Percentiles rank a stretch among this genome's conserved stretches.
Evolutionary conservation across 2,329 filamentous ascomycete species (phyloP).

Genomic region (Immersiporthe knoxdaviesiana): DNA sequence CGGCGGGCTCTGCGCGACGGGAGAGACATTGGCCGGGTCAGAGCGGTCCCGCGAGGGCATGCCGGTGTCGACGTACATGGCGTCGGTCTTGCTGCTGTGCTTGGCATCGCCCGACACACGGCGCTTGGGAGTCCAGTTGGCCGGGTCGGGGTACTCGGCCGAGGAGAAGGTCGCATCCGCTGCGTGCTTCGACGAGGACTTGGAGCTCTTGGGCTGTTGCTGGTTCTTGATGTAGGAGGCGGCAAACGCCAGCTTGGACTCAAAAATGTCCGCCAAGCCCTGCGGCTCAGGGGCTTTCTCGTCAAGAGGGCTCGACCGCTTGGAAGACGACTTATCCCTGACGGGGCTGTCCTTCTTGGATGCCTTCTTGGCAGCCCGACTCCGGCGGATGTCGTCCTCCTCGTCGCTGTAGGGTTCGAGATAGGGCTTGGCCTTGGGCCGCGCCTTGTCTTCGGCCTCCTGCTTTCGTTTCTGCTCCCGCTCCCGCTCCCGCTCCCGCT

Average conservation of each 20-base stretch:
- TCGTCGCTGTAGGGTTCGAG: conserved; percentile 34
- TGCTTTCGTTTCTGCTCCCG: conserved; percentile 34
- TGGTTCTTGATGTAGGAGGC: conserved; percentile 31
- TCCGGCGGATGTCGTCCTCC: conserved; percentile 35
- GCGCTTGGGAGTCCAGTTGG: conserved; percentile 15
- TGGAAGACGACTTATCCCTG: conserved; percentile 31
- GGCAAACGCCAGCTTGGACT: conserved; percentile 29
- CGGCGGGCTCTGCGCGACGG: conserved; percentile 33
- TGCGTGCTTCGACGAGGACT: conserved; percentile 17
- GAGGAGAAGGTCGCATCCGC: conserved; percentile 17
- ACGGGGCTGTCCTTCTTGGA: conserved; percentile 37
- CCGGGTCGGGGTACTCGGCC: conserved; percentile 29
- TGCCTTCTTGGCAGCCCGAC: conserved; percentile 35
- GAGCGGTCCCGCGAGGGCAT: conserved; percentile 13
- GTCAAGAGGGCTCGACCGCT: conserved; percentile 22
- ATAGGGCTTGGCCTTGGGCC: conserved; percentile 34
- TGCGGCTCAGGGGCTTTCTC: conserved; percentile 26
- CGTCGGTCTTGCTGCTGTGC: conserved; percentile 19
- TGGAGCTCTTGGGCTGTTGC: conserved; percentile 28
- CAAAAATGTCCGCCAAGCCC: not conserved
- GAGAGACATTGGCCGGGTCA: conserved; percentile 29
- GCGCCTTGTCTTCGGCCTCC: conserved; percentile 37
- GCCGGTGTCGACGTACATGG: conserved; percentile 14
- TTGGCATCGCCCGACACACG: conserved; percentile 31
- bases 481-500: conserved; percentile 28